Conservation (phyloP, 177 flowering plant species). For the Telopea speciosissima region DNA sequence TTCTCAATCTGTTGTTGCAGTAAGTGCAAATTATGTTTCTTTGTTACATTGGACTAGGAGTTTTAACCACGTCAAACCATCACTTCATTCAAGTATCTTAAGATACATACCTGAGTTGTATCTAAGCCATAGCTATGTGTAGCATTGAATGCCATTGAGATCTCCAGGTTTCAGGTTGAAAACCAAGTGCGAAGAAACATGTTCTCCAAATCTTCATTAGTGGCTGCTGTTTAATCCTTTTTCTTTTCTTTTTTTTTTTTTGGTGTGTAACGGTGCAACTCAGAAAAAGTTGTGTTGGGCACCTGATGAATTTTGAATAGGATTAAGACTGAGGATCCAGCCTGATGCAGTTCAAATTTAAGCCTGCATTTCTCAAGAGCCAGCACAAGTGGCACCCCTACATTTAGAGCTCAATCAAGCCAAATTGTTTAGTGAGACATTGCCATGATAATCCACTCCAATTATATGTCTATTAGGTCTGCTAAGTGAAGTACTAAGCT, state of each 20-base stretch:
- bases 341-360: too few species aligned
- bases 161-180: not conserved
- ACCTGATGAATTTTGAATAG: too few species aligned
- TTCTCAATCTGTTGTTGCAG: too few species aligned
- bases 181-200: constrained; percentile 1
- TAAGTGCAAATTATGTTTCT: not conserved
- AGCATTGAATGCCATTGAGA: not conserved
- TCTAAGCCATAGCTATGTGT: not conserved
- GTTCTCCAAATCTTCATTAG: not conserved
- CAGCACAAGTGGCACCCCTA: too few species aligned
- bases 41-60: not conserved
- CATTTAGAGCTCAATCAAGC: not conserved
- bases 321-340: too few species aligned
- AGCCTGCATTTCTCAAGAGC: too few species aligned
- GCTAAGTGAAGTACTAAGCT: too few species aligned
- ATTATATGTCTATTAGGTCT: too few species aligned
- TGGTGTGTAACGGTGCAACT: too few species aligned
- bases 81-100: not conserved
- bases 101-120: not conserved
- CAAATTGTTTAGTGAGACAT: too few species aligned
- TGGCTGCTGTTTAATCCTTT: not conserved
- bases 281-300: too few species aligned
- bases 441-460: too few species aligned
- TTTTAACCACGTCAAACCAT: not conserved
- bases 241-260: not conserved